A percentile compares a stretch with the other conserved stretches of the same genome.
Conservation (phyloP, 164 flowering plant species). For the Tetrastigma voinierianum region DNA sequence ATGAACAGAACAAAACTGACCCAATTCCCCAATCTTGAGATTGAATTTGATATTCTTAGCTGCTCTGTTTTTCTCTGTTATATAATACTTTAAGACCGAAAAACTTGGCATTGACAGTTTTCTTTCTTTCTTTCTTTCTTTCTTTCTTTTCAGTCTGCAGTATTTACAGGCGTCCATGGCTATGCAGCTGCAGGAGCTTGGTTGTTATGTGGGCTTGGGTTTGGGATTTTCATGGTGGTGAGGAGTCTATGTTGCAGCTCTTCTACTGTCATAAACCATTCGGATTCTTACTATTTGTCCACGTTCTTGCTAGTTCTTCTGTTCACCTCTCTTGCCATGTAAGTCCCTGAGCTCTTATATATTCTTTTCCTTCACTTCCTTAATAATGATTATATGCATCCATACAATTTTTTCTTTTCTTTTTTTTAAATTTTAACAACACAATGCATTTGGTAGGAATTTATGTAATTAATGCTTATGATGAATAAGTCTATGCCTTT, state of each 20-base stretch:
- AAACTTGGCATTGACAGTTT: neutral
- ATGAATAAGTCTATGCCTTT: no score
- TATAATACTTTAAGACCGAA: neutral
- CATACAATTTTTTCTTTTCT: no score
- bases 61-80: no score
- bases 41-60: no score
- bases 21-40: no score
- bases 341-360: conserved; percentile 21
- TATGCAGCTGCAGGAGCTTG: conserved; percentile 54
- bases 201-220: conserved; percentile 46
- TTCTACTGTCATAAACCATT: conserved; percentile 9
- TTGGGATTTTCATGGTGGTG: conserved; percentile 34
- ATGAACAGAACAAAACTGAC: no score
- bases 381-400: no score
- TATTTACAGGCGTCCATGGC: conserved; percentile 65
- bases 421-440: no score
- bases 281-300: conserved; percentile 22
- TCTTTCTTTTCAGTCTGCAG: conserved; percentile 57
- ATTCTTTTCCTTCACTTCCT: neutral
- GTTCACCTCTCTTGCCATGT: conserved; percentile 52
- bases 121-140: neutral
- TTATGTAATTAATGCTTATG: no score
- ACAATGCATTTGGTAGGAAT: no score
- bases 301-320: conserved; percentile 31
- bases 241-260: conserved; percentile 21